A percentile compares a stretch with the other conserved stretches of the same genome.
Evolutionary conservation across 306 rosid genomes (phyloP).

Genomic region (Hylodesmum podocarpum): DNA sequence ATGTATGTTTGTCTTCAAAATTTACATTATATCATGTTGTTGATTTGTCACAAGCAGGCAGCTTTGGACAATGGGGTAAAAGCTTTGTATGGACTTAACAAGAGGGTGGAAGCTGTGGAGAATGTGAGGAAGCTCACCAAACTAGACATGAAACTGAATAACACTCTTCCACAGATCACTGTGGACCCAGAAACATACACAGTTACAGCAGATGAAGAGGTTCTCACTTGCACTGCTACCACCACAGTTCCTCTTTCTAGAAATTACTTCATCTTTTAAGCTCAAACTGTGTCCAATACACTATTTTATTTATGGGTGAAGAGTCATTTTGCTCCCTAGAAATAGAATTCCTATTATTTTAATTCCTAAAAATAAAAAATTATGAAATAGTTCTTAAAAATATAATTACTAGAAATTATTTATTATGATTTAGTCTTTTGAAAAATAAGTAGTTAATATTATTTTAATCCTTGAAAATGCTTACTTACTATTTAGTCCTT

Average conservation of each 20-base stretch:
- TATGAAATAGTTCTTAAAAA: too few relatives aligned
- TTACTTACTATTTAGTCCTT: too few relatives aligned
- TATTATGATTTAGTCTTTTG: too few relatives aligned
- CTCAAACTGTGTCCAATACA: not conserved
- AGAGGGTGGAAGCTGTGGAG: slow-evolving; percentile 69
- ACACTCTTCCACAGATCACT: slow-evolving; percentile 71
- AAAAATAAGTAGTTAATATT: too few relatives aligned
- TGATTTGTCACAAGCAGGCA: slow-evolving; percentile 46
- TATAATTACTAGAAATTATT: too few relatives aligned
- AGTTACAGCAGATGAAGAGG: slow-evolving; percentile 74
- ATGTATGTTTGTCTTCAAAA: not conserved
- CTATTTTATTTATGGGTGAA: not conserved
- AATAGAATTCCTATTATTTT: too few relatives aligned
- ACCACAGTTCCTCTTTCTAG: slow-evolving; percentile 70
- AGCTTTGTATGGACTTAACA: slow-evolving; percentile 60
- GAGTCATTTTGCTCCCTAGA: too few relatives aligned
- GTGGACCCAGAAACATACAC: slow-evolving; percentile 87
- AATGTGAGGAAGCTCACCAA: slow-evolving; percentile 71
- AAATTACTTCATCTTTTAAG: slow-evolving; percentile 81
- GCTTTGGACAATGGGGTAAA: slow-evolving; percentile 59
- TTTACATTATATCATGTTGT: not conserved
- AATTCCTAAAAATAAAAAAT: too few relatives aligned
- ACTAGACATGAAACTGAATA: slow-evolving; percentile 85
- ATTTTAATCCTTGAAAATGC: too few relatives aligned
- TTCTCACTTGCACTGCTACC: slow-evolving; percentile 69